Base-by-base conservation (phyloP, 805 yeast species). In the Metschnikowia koreensis region DNA sequence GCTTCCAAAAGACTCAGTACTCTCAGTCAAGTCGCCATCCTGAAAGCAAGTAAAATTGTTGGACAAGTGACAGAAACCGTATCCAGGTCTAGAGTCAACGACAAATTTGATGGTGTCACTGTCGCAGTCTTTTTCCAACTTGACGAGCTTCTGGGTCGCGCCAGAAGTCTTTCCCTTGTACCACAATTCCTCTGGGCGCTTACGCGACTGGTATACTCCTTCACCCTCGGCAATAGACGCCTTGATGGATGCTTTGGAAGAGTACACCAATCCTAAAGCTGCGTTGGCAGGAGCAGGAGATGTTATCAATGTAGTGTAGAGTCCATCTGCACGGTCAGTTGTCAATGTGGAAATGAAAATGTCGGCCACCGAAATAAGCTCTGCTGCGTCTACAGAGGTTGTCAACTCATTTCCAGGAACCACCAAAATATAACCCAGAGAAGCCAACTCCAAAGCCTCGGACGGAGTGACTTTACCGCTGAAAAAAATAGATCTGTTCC, bases 101-200 rank as follows among this genome's bases (percentile, higher is more conserved):
- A 86, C 79, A 65, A 93, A 89, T 72, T 89, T 86, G 62, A 94
- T 71, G 56, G 96, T 88, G 67, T 94, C 99, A 43, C 87, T 83
- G 70, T 94, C 99, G 70, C 99, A 94, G 71, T 94, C 99, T 54
- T 82, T 70, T 48, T 83, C 86, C 51, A 94, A 67, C 41, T 77
- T 71, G 26, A 87, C 59, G 44, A 94, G 76, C 59, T 77, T 77
- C 72, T 94, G 99, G 1, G 96, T 89, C 47, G 96, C 96, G 17
- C 99, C 99, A n/a, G 96, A 87, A 1, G 97, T 89, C 50, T 87
- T 86, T 31, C 99, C 99, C 69, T 94, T 94, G 68, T 85, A 87
- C 99, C 99, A 94, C 53, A 94, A 78, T 41, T 96, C 98, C 55
- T 89, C 84, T 17, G 64, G 63, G 48, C 79, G 70, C 63, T 87